Conservation (phyloP, 2,329 filamentous ascomycete genomes). For the Rhinocladiella mackenziei region DNA sequence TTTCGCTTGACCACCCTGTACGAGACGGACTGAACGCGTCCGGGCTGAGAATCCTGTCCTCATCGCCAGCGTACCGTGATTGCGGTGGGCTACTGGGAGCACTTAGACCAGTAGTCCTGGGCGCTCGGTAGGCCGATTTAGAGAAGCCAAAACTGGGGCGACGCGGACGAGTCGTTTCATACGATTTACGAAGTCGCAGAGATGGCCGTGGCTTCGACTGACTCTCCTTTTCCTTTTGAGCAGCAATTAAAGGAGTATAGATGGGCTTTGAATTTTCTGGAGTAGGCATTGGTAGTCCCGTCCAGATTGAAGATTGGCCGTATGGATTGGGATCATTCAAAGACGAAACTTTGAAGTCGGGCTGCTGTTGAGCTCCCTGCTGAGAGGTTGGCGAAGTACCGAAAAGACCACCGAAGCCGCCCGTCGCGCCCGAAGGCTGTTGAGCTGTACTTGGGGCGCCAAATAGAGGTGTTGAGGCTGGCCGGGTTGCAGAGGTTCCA, state of each 20-base stretch:
- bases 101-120: slow-evolving; percentile 73
- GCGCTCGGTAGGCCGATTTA: slow-evolving; percentile 86
- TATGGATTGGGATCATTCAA: slow-evolving; percentile 80
- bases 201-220: slow-evolving; percentile 41
- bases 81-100: slow-evolving; percentile 82
- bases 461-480: slow-evolving; percentile 56
- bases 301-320: slow-evolving; percentile 81
- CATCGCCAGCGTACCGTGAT: slow-evolving; percentile 67
- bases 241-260: slow-evolving; percentile 78
- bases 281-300: slow-evolving; percentile 61
- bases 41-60: slow-evolving; percentile 76
- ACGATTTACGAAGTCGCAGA: slow-evolving; percentile 59
- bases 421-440: slow-evolving; percentile 40
- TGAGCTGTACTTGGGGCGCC: slow-evolving; percentile 41
- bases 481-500: slow-evolving; percentile 38
- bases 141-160: slow-evolving; percentile 80
- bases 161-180: slow-evolving; percentile 79
- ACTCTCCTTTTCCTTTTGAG: slow-evolving; percentile 70
- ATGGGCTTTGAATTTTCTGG: slow-evolving; percentile 76
- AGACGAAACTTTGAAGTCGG: slow-evolving; percentile 67
- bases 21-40: slow-evolving; percentile 76
- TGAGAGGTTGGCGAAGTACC: slow-evolving; percentile 52
- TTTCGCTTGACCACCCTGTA: slow-evolving; percentile 62
- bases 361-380: slow-evolving; percentile 50
- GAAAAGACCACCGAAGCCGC: slow-evolving; percentile 47